Evolutionary conservation across 768 basidiomycete species (phyloP).

Genomic region (Termitomyces sp.): DNA sequence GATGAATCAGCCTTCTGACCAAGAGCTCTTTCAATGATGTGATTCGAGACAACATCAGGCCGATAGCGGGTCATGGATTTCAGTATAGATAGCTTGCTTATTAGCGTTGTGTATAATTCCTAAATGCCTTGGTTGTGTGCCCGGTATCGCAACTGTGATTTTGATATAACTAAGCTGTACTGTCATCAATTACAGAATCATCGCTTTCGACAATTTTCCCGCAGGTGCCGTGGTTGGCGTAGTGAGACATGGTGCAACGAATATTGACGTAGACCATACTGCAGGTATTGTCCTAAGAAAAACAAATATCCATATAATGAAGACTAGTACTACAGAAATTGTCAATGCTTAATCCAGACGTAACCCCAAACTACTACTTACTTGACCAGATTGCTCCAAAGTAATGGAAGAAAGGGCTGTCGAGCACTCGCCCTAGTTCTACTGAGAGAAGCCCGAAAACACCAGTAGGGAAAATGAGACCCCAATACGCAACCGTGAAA

Average conservation of each 20-base stretch:
- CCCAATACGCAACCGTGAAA: conserved; percentile 48
- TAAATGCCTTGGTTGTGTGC: not conserved
- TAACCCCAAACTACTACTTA: conserved; percentile 17
- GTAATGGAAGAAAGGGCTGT: conserved; percentile 43
- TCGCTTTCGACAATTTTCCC: not conserved
- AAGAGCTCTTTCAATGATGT: too few species aligned
- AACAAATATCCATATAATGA: conserved; percentile 35
- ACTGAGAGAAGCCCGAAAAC: conserved; percentile 45
- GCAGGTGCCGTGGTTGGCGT: not conserved
- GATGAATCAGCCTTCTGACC: too few species aligned
- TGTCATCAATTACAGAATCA: not conserved
- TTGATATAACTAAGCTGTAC: not conserved
- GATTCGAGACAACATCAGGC: too few species aligned
- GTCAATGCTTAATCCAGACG: not conserved
- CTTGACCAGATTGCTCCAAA: conserved; percentile 51
- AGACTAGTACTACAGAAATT: conserved; percentile 26
- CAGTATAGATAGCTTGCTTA: not conserved
- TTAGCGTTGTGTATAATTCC: too few species aligned
- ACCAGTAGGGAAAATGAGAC: conserved; percentile 50
- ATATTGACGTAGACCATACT: conserved; percentile 40
- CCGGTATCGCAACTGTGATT: not conserved
- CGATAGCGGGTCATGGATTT: too few species aligned
- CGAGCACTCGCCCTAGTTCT: conserved; percentile 41
- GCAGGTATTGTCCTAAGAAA: conserved; percentile 37
- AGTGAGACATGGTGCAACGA: conserved; percentile 38